phyloP scores from a whole-genome alignment of 2,329 filamentous ascomycete genomes.

The Curvularia spicifera region DNA sequence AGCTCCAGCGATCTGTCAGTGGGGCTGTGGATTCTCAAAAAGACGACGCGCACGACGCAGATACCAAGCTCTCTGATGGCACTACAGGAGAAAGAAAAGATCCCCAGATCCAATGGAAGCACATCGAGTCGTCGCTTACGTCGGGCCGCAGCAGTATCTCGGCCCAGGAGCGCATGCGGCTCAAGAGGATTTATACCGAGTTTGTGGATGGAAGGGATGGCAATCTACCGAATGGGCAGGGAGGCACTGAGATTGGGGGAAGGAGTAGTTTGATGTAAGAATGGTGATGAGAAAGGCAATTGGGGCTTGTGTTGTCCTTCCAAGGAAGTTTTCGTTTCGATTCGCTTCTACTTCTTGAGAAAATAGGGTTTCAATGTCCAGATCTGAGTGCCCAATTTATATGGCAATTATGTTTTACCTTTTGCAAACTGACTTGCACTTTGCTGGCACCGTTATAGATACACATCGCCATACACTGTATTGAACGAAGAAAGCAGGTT shows the following conservation, averaged over 20 bases:
- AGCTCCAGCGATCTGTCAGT: constrained; percentile 43
- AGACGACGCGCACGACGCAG: constrained; percentile 22
- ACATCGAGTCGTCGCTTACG: constrained; percentile 77
- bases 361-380: neutral
- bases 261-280: constrained; percentile 87
- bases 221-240: constrained; percentile 93
- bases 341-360: neutral
- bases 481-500: no score
- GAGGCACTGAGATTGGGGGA: constrained; percentile 88
- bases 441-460: no score
- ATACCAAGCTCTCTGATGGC: constrained; percentile 20
- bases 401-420: no score
- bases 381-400: neutral
- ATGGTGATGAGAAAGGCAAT: neutral
- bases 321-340: neutral
- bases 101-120: constrained; percentile 82
- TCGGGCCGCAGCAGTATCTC: constrained; percentile 85
- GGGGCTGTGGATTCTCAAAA: constrained; percentile 1
- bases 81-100: constrained; percentile 62
- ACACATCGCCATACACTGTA: no score
- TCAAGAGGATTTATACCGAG: constrained; percentile 85
- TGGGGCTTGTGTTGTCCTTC: neutral
- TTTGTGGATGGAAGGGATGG: constrained; percentile 93
- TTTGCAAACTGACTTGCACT: no score
- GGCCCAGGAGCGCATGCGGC: constrained; percentile 72